Conservation (phyloP, 2,329 filamentous ascomycete species). For the Botryotinia convoluta region DNA sequence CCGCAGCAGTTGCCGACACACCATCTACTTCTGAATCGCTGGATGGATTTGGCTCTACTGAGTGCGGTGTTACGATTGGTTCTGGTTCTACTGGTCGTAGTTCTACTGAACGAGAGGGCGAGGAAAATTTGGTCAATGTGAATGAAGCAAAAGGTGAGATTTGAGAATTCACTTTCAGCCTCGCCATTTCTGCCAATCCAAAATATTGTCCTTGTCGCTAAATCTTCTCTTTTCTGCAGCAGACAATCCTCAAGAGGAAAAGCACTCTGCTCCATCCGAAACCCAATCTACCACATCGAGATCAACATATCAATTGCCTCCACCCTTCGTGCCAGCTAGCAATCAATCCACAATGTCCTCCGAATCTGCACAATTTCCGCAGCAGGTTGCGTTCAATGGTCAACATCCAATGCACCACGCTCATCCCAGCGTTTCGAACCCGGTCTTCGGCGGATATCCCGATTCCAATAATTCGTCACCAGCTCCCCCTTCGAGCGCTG, state of each 20-base stretch:
- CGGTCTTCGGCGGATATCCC: slow-evolving; percentile 55
- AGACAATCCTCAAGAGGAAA: slow-evolving; percentile 23
- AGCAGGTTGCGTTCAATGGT: slow-evolving; percentile 29
- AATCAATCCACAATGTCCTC: slow-evolving; percentile 26
- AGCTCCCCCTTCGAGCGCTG: slow-evolving; percentile 50
- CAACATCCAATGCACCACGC: slow-evolving; percentile 47
- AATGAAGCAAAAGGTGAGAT: slow-evolving; percentile 26
- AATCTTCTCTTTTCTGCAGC: slow-evolving; percentile 6
- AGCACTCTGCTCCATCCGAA: slow-evolving; percentile 30
- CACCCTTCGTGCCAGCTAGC: slow-evolving; percentile 43
- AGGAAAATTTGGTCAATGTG: background rate
- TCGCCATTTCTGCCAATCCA: background rate
- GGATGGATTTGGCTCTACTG: slow-evolving; percentile 7
- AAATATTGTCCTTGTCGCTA: slow-evolving; percentile 18
- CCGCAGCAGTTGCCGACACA: background rate
- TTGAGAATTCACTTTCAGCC: slow-evolving; percentile 16
- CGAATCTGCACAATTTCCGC: slow-evolving; percentile 25
- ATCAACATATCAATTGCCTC: slow-evolving; percentile 45
- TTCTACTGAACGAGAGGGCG: slow-evolving; percentile 2
- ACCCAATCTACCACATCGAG: slow-evolving; percentile 31
- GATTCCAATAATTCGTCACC: slow-evolving; percentile 59
- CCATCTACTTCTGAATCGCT: background rate
- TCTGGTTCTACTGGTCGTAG: background rate
- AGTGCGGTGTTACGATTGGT: background rate
- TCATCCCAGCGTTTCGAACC: slow-evolving; percentile 53